phyloP scores from a whole-genome alignment of 2,329 filamentous ascomycete genomes.

The Claviceps capensis region DNA sequence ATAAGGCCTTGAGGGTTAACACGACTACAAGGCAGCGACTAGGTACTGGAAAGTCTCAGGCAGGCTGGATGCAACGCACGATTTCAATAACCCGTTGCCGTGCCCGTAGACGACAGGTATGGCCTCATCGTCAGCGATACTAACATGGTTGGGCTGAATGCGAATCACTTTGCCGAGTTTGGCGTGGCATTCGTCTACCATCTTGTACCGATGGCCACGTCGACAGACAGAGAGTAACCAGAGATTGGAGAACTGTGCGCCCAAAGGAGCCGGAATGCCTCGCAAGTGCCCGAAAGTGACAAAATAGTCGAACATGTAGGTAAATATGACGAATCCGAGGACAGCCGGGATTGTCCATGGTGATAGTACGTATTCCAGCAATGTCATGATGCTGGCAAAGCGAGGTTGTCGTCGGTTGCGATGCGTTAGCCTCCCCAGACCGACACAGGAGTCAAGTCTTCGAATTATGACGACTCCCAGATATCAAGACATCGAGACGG shows the following conservation, averaged over 20 bases:
- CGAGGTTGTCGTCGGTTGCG: background rate
- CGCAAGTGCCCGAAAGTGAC: slow-evolving; percentile 37
- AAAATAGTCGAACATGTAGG: slow-evolving; percentile 47
- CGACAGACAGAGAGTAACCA: slow-evolving; percentile 63
- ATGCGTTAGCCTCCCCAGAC: background rate
- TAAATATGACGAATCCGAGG: slow-evolving; percentile 34
- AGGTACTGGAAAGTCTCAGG: background rate
- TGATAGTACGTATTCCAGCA: slow-evolving; percentile 21
- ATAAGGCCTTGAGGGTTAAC: background rate
- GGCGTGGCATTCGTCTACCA: slow-evolving; percentile 61
- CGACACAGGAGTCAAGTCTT: background rate
- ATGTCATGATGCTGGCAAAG: slow-evolving; percentile 12
- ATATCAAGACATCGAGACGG: background rate
- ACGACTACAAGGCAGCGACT: slow-evolving; percentile 3
- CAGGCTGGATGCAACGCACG: slow-evolving; percentile 26
- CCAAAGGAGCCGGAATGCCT: slow-evolving; percentile 48
- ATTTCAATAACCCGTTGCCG: slow-evolving; percentile 61
- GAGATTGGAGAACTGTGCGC: slow-evolving; percentile 56
- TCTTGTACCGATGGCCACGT: slow-evolving; percentile 47
- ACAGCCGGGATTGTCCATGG: slow-evolving; percentile 33
- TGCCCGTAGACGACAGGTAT: slow-evolving; percentile 69
- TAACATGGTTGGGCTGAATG: slow-evolving; percentile 74
- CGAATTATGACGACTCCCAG: background rate
- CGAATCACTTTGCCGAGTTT: slow-evolving; percentile 67
- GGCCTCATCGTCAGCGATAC: slow-evolving; percentile 65